A percentile compares a stretch with the other conserved stretches of the same genome.
These are phyloP conservation scores for Phytophthora sojae DNA, from an alignment of 352 stramenopile genomes.

Conservation along the genomic window DNA sequence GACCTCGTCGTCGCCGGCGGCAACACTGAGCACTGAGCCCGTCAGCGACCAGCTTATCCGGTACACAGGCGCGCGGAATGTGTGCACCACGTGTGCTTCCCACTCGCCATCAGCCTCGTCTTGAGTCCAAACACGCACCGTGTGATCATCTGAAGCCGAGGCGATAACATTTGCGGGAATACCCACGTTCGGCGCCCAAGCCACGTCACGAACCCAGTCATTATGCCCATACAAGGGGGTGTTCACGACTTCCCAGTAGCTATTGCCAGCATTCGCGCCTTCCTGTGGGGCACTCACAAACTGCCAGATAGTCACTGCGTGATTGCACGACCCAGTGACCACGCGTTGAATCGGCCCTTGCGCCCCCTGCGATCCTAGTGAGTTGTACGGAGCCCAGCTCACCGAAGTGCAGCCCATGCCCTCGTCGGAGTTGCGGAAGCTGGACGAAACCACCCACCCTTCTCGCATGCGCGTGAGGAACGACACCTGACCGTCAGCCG, in stretches of 20 bases:
- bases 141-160: slow-evolving; percentile 85
- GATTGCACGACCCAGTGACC: slow-evolving; percentile 76
- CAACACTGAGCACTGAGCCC: slow-evolving; percentile 68
- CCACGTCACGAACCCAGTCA: slow-evolving; percentile 88
- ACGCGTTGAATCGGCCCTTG: slow-evolving; percentile 77
- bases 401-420: slow-evolving; percentile 78
- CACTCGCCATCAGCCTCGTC: slow-evolving; percentile 68
- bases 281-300: slow-evolving; percentile 48
- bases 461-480: slow-evolving; percentile 85
- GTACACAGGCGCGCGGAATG: slow-evolving; percentile 78
- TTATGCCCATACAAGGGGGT: slow-evolving; percentile 66
- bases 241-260: slow-evolving; percentile 50
- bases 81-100: slow-evolving; percentile 69
- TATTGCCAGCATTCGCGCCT: slow-evolving; percentile 27
- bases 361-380: slow-evolving; percentile 73
- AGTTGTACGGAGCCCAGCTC: slow-evolving; percentile 91
- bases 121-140: slow-evolving; percentile 83
- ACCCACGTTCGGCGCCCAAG: slow-evolving; percentile 85
- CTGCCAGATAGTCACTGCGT: slow-evolving; percentile 70
- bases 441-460: slow-evolving; percentile 84
- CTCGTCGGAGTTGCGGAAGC: slow-evolving; percentile 78
- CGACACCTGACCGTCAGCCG: slow-evolving; percentile 84
- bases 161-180: slow-evolving; percentile 85
- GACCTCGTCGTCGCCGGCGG: slow-evolving; percentile 73
- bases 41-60: slow-evolving; percentile 88